These are phyloP conservation scores for Scheffersomyces titani DNA, from an alignment of 1,139 yeast genomes.

Conservation along the genomic window DNA sequence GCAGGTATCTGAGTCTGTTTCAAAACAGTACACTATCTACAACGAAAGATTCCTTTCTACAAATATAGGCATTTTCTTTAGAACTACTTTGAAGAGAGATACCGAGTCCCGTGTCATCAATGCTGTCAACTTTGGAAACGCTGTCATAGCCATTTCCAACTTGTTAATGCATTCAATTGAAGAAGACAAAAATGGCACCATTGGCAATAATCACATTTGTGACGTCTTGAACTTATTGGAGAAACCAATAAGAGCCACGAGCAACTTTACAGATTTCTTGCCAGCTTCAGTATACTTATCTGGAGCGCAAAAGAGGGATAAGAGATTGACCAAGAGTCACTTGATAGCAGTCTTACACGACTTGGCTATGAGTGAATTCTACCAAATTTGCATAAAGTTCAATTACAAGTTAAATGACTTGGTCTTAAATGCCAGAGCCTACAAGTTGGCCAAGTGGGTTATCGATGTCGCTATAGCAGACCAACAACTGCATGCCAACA, in stretches of 20 bases:
- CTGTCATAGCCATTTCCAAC: constrained; percentile 61
- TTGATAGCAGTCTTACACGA: constrained; percentile 60
- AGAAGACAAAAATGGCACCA: constrained; percentile 56
- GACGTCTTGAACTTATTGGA: constrained; percentile 62
- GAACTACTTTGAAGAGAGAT: constrained; percentile 52
- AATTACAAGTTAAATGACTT: constrained; percentile 65
- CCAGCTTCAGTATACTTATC: constrained; percentile 51
- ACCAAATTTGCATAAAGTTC: constrained; percentile 62
- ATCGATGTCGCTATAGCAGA: constrained; percentile 65
- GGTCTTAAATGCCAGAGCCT: constrained; percentile 60
- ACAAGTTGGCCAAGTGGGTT: constrained; percentile 70
- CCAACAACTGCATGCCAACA: constrained; percentile 26
- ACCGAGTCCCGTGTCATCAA: constrained; percentile 61
- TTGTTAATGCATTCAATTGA: constrained; percentile 60
- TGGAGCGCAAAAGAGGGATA: constrained; percentile 22
- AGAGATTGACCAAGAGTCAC: constrained; percentile 29
- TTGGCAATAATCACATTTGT: constrained; percentile 52
- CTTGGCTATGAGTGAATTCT: constrained; percentile 61
- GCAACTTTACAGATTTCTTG: constrained; percentile 36
- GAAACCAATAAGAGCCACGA: constrained; percentile 50
- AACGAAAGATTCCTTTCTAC: constrained; percentile 13
- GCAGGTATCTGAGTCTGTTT: neutral
- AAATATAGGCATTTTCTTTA: constrained; percentile 46
- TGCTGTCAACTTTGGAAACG: constrained; percentile 61
- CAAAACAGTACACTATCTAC: constrained; percentile 3